These are phyloP conservation scores for Chrysoporthe puriensis DNA, from an alignment of 2,329 filamentous ascomycete genomes.

Conservation along the genomic window DNA sequence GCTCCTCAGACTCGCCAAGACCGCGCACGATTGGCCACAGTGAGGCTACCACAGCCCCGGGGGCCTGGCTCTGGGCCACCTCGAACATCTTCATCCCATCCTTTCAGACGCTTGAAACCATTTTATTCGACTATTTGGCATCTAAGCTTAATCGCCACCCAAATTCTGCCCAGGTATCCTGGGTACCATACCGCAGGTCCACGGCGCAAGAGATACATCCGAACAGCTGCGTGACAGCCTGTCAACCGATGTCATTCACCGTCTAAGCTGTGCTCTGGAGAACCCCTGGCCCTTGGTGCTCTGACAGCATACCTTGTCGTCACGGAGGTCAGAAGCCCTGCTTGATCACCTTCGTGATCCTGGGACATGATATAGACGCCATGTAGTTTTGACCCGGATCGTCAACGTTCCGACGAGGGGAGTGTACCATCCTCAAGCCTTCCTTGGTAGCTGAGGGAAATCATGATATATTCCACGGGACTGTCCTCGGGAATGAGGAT, in stretches of 20 bases:
- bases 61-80: not conserved
- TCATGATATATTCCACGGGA: conserved; percentile 18
- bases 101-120: conserved; percentile 18
- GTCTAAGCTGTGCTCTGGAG: not conserved
- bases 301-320: conserved; percentile 9
- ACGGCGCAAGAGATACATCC: conserved; percentile 2
- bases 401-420: conserved; percentile 17
- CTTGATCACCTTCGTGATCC: conserved; percentile 12
- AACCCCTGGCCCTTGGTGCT: conserved; percentile 19
- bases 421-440: not conserved
- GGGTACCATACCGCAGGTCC: not conserved
- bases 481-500: conserved; percentile 20
- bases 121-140: conserved; percentile 11
- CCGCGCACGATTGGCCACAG: conserved; percentile 19
- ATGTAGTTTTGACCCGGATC: conserved; percentile 19
- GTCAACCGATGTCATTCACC: conserved; percentile 15
- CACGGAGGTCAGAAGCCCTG: conserved; percentile 9
- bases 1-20: conserved; percentile 46
- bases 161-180: not conserved
- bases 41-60: not conserved
- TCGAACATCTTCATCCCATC: conserved; percentile 19
- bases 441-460: not conserved
- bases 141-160: conserved; percentile 18
- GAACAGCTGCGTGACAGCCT: conserved; percentile 17
- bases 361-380: conserved; percentile 12